phyloP scores from a whole-genome alignment of 257 asterid genomes.

The Capsicum rhomboideum region DNA sequence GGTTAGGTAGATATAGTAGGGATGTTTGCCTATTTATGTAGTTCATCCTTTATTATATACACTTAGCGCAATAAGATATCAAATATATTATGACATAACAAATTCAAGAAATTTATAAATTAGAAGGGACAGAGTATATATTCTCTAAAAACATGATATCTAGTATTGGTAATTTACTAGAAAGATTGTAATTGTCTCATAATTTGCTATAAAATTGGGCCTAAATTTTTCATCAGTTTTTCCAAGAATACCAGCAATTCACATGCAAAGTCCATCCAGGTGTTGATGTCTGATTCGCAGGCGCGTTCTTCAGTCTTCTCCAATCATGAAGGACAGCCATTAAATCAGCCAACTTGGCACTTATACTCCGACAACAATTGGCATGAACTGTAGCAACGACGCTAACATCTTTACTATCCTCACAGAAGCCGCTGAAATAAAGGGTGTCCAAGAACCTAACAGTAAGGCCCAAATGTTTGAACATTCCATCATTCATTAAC shows the following conservation, averaged over 20 bases:
- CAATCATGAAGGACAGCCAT: slow-evolving; percentile 43
- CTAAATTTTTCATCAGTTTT: not conserved
- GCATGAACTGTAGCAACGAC: slow-evolving; percentile 55
- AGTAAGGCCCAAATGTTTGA: slow-evolving; percentile 11
- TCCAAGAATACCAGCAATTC: slow-evolving; percentile 27
- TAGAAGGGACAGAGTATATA: not conserved
- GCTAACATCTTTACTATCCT: slow-evolving; percentile 19
- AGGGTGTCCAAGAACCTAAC: slow-evolving; percentile 35
- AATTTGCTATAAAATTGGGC: not conserved
- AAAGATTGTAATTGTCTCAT: not conserved
- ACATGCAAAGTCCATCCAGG: slow-evolving; percentile 32
- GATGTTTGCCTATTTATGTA: no score
- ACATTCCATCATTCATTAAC: slow-evolving; percentile 11
- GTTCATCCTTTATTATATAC: no score
- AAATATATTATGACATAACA: not conserved
- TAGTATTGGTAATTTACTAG: no score
- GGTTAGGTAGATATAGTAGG: no score
- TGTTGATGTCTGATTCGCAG: not conserved
- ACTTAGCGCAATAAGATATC: not conserved
- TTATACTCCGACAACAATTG: slow-evolving; percentile 52
- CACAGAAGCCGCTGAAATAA: slow-evolving; percentile 60
- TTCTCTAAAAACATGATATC: not conserved
- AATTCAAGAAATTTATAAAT: no score
- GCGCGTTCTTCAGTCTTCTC: slow-evolving; percentile 24
- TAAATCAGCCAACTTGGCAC: slow-evolving; percentile 53